Percentiles rank a stretch among this genome's conserved stretches.
phyloP scores from a whole-genome alignment of 257 asterid genomes.

The Anisodus acutangulus region DNA sequence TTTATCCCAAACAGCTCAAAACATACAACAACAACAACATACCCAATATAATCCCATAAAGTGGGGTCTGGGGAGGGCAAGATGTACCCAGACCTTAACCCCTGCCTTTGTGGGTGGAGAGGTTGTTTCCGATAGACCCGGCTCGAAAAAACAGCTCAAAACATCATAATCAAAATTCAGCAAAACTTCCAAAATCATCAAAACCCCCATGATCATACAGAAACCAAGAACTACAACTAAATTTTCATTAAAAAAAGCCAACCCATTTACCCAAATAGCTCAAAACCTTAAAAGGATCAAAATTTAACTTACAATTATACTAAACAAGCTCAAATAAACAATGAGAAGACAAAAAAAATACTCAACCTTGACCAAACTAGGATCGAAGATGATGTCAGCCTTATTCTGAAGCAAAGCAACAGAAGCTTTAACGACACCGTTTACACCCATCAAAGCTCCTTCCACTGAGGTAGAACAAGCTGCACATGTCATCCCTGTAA shows the following conservation, averaged over 20 bases:
- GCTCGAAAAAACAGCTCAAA: background rate
- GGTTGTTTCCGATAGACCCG: too few species aligned
- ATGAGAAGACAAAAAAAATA: background rate
- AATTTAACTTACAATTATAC: too few species aligned
- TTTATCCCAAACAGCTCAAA: conserved; percentile 9
- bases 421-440: conserved; percentile 86
- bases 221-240: background rate
- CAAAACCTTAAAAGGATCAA: background rate
- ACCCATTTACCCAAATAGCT: background rate
- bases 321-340: background rate
- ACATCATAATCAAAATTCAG: background rate
- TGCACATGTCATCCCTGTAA: conserved; percentile 97
- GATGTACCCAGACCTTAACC: too few species aligned
- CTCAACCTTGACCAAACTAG: conserved; percentile 67
- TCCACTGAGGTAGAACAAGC: conserved; percentile 97
- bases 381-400: conserved; percentile 81
- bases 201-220: background rate
- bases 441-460: conserved; percentile 65
- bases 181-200: conserved; percentile 8
- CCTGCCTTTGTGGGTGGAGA: too few species aligned
- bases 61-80: too few species aligned
- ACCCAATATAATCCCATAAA: too few species aligned
- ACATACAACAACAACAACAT: too few species aligned
- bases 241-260: background rate
- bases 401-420: conserved; percentile 95